Base-by-base conservation (phyloP, 352 stramenopile species). In the Phytopythium ostracodes region DNA sequence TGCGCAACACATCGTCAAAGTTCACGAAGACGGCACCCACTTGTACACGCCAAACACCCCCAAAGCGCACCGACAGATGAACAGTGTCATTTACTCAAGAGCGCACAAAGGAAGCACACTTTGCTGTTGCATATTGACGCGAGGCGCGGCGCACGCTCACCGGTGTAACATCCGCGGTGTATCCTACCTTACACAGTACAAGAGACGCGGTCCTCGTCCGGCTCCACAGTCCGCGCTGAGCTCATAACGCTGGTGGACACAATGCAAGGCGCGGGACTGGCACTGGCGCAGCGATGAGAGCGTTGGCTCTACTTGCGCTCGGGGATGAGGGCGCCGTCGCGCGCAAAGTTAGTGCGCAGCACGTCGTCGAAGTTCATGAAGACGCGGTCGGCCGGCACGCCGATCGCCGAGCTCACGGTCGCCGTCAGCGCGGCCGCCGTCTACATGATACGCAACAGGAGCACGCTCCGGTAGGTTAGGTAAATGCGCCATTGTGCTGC, bases 351-450 rank as follows among this genome's bases (percentile, higher is more conserved):
- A 33, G 64, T 71, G 63, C 69, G 73, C 56, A 61, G 63, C 49
- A 84, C 63, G 62, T 83, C 73, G 65, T 78, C 70, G 10, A 87
- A 65, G 47, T 77, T 85, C 69, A 87, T 81, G 65, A 76, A 87
- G 63, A 85, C 76, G 52, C 77, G 77, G 22, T 70, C 71, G 25
- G 27, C 61, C 10, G 72, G 67, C 15, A 87, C 63, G 46, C 63
- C 65, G 27, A 87, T 58, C 54, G 71, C 71, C 47, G 75, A 62
- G 54, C 69, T 81, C 60, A 82, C 77, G 14, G 51, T 71, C 25
- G 71, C 64, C 35, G 74, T 83, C 29, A 87, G 60, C 29, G 70
- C 59, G 11, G 69, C 78, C 25, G 59, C 75, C 31, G 76, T 85
- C 77, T 87, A 38, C 15, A 1, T n/a, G 5, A 25, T 24, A 50